Evolutionary conservation across 2,329 filamentous ascomycete species (phyloP).

Genomic region (Tolypocladium paradoxum): DNA sequence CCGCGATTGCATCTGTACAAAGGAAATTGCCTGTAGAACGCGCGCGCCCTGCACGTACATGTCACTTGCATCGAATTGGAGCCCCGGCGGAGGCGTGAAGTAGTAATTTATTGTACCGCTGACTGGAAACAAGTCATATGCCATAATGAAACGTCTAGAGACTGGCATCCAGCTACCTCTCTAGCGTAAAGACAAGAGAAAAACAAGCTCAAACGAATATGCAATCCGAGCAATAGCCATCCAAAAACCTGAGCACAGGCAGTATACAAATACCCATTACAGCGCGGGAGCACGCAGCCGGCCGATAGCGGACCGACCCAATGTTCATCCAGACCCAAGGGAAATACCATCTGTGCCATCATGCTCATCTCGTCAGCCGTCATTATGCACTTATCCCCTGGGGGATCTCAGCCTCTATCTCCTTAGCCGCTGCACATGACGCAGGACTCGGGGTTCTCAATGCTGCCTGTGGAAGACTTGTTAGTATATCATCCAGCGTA

Average conservation of each 20-base stretch:
- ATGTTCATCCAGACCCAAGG: background rate
- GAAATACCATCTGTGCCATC: slow-evolving; percentile 7
- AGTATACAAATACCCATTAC: background rate
- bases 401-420: background rate
- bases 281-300: background rate
- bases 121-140: background rate
- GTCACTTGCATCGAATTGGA: background rate
- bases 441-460: slow-evolving; percentile 91
- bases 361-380: slow-evolving; percentile 19
- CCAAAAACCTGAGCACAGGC: background rate
- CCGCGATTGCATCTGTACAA: background rate
- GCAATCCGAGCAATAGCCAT: background rate
- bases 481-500: slow-evolving; percentile 15
- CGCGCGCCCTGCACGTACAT: background rate
- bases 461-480: slow-evolving; percentile 53
- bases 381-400: slow-evolving; percentile 13
- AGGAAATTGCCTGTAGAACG: background rate
- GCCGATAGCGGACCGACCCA: background rate
- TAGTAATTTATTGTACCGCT: background rate
- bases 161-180: background rate
- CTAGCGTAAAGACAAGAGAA: background rate
- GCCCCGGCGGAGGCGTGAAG: background rate
- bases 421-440: slow-evolving; percentile 91
- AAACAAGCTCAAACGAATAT: background rate
- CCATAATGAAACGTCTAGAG: background rate